Base-by-base conservation (phyloP, 2,329 filamentous ascomycete species). In the Tolypocladium cylindrosporum region DNA sequence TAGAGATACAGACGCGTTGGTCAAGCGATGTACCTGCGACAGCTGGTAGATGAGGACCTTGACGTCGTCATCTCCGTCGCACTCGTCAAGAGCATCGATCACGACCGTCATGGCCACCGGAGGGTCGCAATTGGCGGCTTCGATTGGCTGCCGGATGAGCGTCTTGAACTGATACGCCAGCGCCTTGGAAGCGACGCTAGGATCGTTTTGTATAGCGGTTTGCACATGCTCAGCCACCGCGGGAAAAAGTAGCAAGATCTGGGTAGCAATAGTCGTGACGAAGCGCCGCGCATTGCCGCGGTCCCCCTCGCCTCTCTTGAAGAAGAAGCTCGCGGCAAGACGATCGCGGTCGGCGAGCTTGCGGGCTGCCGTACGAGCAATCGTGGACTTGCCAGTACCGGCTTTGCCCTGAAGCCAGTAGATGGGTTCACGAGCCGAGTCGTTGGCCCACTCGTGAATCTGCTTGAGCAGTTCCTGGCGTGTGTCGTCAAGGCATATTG, bases 271-370 rank as follows among this genome's bases (percentile, higher is more conserved):
- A 0, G 75, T 78, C 1, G 72, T 65, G 40, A 77, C 67, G 27
- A 78, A 65, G 53, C 64, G 62, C n/a, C 45, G 60, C 2, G 70
- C 70, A 45, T 68, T 68, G 1, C 69, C 68, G n/a, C 71, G 65
- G 57, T 74, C 69, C 3, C 55, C 61, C 51, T 72, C 71, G 1
- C 69, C 74, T 56, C 63, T 69, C 42, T 73, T 75, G 64, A 77
- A 79, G 63, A 78, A 77, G 61, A 78, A 79, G 7, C 69, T 72
- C 0, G 70, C 71, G 0, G 61, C 69, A 1, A 75, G 61, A 0
- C 9, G 4, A 0, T 53, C 14, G 0, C 19, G 3, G 2, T 16
- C 4, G 31, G 27, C 36, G 0, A 59, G 5, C 0, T 14, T 34
- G 11, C 54, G 31, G 21, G 52, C 56, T 1, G 63, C 34, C 2